Base-by-base conservation (phyloP, 108 stramenopile species). In the Parmales sp. region DNA sequence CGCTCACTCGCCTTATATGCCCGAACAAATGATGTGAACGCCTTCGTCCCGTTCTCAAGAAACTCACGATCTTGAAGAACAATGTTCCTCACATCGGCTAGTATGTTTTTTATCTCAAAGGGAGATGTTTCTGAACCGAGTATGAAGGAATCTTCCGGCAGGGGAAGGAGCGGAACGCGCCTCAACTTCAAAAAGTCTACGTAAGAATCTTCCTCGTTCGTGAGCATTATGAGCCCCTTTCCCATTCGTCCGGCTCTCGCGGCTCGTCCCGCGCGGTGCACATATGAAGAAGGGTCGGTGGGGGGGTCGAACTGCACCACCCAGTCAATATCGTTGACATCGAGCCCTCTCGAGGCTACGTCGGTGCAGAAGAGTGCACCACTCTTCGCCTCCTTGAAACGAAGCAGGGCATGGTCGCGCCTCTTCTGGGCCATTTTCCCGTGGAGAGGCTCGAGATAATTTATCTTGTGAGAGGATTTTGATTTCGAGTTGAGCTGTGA, bases 241-340 rank as follows among this genome's bases (percentile, higher is more conserved):
- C 98, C 98, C 38, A 49, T 63, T 16, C 78, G 79, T 7, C 98
- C 98, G 1, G 96, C 98, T 29, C 98, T 78, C 23, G 96, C 98
- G 7, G 95, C 87, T 39, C 98, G 70, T 1, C 98, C 98, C 28
- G 96, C 95, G 41, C 98, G 89, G 80, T 99, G 98, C 11, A 98
- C 90, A 73, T 92, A 99, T 39, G 88, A 91, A 46, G 87, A 84
- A 5, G 96, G 96, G 75, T 99, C 95, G 31, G 87, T 78, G 9
- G 98, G 98, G 19, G 96, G 91, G 74, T 97, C 95, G 72, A 92
- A 92, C 71, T 99, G 98, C 45, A 97, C 88, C 22, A 93, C 19
- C 46, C 46, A 48, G 36, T 90, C 77, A 4, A 99, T 84, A 79
- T 96, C 91, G 0, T 91, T 80, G 0, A 99, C 88, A 75, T 99